Base-by-base conservation (phyloP, 2,329 filamentous ascomycete species). In the Lecanicillium sp. region DNA sequence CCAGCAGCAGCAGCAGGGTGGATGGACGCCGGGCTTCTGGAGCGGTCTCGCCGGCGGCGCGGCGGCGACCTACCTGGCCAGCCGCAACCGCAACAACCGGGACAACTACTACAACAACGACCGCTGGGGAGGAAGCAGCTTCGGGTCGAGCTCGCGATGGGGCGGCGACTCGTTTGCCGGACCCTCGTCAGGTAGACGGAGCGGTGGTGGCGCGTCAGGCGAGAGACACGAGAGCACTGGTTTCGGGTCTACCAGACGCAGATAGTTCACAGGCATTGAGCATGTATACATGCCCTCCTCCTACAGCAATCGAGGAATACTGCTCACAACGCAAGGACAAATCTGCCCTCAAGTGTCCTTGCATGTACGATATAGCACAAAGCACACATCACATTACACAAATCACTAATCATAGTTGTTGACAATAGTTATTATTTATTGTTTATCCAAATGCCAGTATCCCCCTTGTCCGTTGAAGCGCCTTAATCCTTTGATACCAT, bases 141-240 rank as follows among this genome's bases (percentile, higher is more conserved):
- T 60, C 35, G 58, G 59, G 52, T 55, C 55, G 23, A 52, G 56
- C 20, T 69, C 66, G 51, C 63, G 65, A 5, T 62, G 65, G 57
- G 60, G 60, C n/a, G 61, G 60, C 36, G 63, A 52, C 36, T 55
- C 56, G 51, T 49, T 51, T n/a, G 56, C 52, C 6, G 57, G 61
- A 51, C 63, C 64, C 23, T 63, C 62, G 2, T 63, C 65, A 3
- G 69, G 70, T 1, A 60, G 63, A 14, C 67, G 66, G 2, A 58
- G 57, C 23, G 65, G 44, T 14, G 44, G 67, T 11, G 67, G 65
- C 35, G 74, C 72, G 8, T 68, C 70, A 7, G 45, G 45, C 10
- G 69, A 73, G 12, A 75, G 78, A 45, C 74, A 84, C 56, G 77
- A 84, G 56, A 86, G 82, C 56, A 88, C 84, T 1, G 85, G 85